Percentiles rank a stretch among this genome's conserved stretches.
Conservation (phyloP, 2,329 filamentous ascomycete genomes). For the Xylariales sp. region DNA sequence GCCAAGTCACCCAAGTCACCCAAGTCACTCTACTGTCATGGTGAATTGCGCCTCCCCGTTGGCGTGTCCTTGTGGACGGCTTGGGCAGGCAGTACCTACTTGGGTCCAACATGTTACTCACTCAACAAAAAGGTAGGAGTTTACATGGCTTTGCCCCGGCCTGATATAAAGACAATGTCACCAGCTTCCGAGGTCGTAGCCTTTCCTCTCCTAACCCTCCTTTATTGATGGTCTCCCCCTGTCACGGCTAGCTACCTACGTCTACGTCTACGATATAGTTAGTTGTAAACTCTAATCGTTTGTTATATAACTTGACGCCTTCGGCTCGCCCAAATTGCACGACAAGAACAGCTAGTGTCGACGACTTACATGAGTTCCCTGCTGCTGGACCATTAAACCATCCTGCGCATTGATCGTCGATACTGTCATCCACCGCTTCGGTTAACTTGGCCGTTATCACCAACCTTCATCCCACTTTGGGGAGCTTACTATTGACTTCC, state of each 20-base stretch:
- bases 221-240: neutral
- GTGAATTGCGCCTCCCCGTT: constrained; percentile 30
- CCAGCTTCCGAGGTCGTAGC: constrained; percentile 13
- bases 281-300: neutral
- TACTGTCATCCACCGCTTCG: constrained; percentile 11
- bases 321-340: neutral
- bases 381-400: neutral
- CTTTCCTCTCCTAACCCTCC: constrained; percentile 9
- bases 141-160: constrained; percentile 9
- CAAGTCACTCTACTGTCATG: constrained; percentile 35
- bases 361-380: neutral
- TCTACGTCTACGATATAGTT: neutral
- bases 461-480: constrained; percentile 29
- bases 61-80: constrained; percentile 11
- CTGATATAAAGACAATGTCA: constrained; percentile 31
- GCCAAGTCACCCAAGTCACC: constrained; percentile 31
- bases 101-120: constrained; percentile 10
- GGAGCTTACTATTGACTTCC: constrained; percentile 42
- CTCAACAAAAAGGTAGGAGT: neutral
- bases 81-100: neutral
- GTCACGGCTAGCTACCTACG: neutral
- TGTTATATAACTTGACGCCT: neutral
- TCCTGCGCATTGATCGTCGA: constrained; percentile 1
- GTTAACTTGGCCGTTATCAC: constrained; percentile 34
- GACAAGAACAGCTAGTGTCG: neutral